Base-by-base conservation (phyloP, 2,329 filamentous ascomycete genomes). In the Bimuria novae-zelandiae region DNA sequence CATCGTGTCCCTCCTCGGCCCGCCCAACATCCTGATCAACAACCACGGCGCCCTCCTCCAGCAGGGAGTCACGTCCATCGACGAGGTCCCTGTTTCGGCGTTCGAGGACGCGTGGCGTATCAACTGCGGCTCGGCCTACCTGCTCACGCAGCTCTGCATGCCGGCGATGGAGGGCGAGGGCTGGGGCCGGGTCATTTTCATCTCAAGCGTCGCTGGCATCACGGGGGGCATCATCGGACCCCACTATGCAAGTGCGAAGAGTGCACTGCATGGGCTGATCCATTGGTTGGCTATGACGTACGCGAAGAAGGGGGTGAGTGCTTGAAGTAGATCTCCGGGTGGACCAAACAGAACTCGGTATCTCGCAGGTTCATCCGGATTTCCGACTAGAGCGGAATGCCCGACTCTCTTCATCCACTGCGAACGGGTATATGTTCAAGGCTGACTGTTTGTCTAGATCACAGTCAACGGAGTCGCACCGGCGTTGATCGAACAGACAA, bases 401-500 rank as follows among this genome's bases (percentile, higher is more conserved):
- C n/a, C n/a, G n/a, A n/a, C n/a, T 16, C n/a, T 5, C 30, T 33
- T 14, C 30, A 10, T 6, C 25, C 25, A 10, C 25, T 27, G 14
- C 10, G 39, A 12, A 35, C 8, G 12, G 19, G 21, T 21, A 16
- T 35, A 2, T 3, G 23, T 11, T 2, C 11, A 12, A 3, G 7
- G 29, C 30, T 46, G 21, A 46, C 21, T 27, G 19, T 14, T 4
- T n/a, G 17, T 22, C 1, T 32, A 46, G 43, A 46, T 81, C 36
- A 79, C 76, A 16, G 76, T 79, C 1, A 81, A 81, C 59, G 77
- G 76, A 30, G 73, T 80, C 12, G 78, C 78, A 16, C 78, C 79
- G 7, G 78, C 78, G 7, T 59, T 80, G 62, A 77, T 80, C 51
- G 71, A 77, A 30, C 69, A 71, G 12, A 79, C 79, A 16, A 71